phyloP scores from a whole-genome alignment of 2,329 filamentous ascomycete species.

The Boeremia lycopersici region DNA sequence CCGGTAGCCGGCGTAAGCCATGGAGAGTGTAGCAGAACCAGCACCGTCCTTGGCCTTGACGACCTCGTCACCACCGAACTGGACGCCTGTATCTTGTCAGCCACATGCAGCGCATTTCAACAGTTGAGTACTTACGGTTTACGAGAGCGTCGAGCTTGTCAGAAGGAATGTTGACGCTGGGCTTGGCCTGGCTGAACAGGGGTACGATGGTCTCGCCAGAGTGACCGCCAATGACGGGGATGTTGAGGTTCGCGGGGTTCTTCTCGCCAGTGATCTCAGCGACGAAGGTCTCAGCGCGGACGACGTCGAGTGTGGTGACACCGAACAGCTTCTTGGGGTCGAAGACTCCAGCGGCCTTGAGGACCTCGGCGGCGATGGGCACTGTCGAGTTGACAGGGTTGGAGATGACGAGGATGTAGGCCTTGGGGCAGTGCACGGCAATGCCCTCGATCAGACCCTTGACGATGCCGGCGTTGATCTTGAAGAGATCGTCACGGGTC shows the following conservation, averaged over 20 bases:
- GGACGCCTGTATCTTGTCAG: constrained; percentile 63
- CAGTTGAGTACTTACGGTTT: constrained; percentile 66
- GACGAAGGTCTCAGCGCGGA: constrained; percentile 96
- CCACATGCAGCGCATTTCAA: background rate
- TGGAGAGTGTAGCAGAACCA: constrained; percentile 89
- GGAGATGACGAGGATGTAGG: constrained; percentile 95
- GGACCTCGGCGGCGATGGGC: constrained; percentile 93
- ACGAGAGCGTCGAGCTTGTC: constrained; percentile 91
- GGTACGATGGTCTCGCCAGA: constrained; percentile 98
- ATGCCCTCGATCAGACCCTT: constrained; percentile 88
- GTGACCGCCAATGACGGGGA: constrained; percentile 96
- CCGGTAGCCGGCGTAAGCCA: constrained; percentile 96
- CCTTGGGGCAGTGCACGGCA: constrained; percentile 88
- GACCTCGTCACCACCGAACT: constrained; percentile 97
- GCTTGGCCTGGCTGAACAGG: constrained; percentile 89
- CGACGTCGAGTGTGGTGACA: constrained; percentile 97
- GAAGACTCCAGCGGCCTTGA: constrained; percentile 92
- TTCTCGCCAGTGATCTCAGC: constrained; percentile 81
- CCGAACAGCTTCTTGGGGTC: constrained; percentile 95
- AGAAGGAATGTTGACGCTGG: constrained; percentile 77
- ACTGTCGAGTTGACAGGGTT: constrained; percentile 99
- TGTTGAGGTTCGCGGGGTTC: constrained; percentile 79
- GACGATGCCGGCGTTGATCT: constrained; percentile 98
- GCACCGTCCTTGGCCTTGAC: constrained; percentile 93
- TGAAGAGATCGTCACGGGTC: constrained; percentile 99